Evolutionary conservation across 495 filamentous ascomycete species (phyloP), one percentile per base, ranked within the genome.

Genomic region (Niebla homalea): DNA sequence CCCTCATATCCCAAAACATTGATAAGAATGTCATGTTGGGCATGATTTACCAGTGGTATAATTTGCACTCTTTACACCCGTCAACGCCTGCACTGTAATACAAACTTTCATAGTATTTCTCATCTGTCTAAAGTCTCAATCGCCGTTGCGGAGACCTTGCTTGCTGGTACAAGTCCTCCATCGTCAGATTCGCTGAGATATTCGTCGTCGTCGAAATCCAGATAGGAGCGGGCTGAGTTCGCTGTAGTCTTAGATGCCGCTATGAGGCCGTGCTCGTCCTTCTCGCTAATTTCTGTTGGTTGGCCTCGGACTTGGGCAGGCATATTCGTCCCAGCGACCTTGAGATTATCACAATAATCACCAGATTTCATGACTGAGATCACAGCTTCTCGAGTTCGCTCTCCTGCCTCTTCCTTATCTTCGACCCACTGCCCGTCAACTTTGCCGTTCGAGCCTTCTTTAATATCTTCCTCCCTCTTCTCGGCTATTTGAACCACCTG

Each of bases 361-460:
- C 74, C 77, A 50, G 73, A 71, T 68, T 80, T 84, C 73, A 95
- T 81, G 6, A 83, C 86, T 48, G 72, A 73, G 45, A 84, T 54
- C 29, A 95, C 88, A 2, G 88, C 93, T 57, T 92, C 86, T 40
- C 89, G 72, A 1, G 85, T 87, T 63, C 85, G 78, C 67, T 89
- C 85, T 51, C 77, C 79, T 46, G 77, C 80, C 62, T 90, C 89
- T 58, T 93, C 88, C 62, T 87, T 92, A 47, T 86, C 83, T 60
- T 95, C 89, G 40, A 94, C 77, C 89, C 92, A 98, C 65, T 89
- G 84, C 6, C 84, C 87, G 67, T 92, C 87, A 21, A 94, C 62
- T 54, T 81, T 80, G 23, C 80, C 78, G 52, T 79, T 83, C 15
- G 71, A 74, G 32, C 82, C 84, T 49, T 74, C 72, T 63, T 71